These are phyloP conservation scores for Wickerhamomyces sp. DNA, from an alignment of 1,139 yeast species.

Conservation along the genomic window DNA sequence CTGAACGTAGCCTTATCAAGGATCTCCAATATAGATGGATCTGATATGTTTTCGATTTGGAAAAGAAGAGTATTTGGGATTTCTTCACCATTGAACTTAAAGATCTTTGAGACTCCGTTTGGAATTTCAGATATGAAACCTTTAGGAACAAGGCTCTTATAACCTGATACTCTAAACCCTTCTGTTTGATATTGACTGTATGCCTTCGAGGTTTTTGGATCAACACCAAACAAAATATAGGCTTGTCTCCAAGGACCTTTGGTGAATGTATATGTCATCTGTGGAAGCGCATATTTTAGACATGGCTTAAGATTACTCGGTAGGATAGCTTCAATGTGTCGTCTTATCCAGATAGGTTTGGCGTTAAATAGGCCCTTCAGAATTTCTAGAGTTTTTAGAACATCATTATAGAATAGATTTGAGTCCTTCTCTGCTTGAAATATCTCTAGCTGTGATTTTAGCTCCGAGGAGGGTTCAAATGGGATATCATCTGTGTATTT, in stretches of 20 bases:
- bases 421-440: slow-evolving; percentile 10
- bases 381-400: slow-evolving; percentile 35
- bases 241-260: slow-evolving; percentile 97
- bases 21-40: slow-evolving; percentile 52
- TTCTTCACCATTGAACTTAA: slow-evolving; percentile 68
- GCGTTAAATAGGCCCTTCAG: slow-evolving; percentile 50
- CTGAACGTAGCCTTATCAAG: slow-evolving; percentile 37
- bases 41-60: slow-evolving; percentile 79
- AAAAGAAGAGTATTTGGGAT: slow-evolving; percentile 67
- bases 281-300: slow-evolving; percentile 74
- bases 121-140: slow-evolving; percentile 27
- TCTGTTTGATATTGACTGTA: slow-evolving; percentile 78
- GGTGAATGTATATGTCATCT: slow-evolving; percentile 71
- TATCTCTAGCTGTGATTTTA: slow-evolving; percentile 31
- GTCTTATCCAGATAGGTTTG: slow-evolving; percentile 85
- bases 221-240: slow-evolving; percentile 73
- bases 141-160: slow-evolving; percentile 28
- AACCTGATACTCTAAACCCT: slow-evolving; percentile 56
- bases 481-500: slow-evolving; percentile 45
- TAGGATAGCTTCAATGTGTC: slow-evolving; percentile 59
- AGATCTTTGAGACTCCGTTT: slow-evolving; percentile 32
- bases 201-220: slow-evolving; percentile 55
- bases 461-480: slow-evolving; percentile 34
- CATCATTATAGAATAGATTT: slow-evolving; percentile 17
- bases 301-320: slow-evolving; percentile 47